Percentiles rank a stretch among this genome's conserved stretches.
phyloP scores from a whole-genome alignment of 2,329 filamentous ascomycete species.

The Plenodomus biglobosus region DNA sequence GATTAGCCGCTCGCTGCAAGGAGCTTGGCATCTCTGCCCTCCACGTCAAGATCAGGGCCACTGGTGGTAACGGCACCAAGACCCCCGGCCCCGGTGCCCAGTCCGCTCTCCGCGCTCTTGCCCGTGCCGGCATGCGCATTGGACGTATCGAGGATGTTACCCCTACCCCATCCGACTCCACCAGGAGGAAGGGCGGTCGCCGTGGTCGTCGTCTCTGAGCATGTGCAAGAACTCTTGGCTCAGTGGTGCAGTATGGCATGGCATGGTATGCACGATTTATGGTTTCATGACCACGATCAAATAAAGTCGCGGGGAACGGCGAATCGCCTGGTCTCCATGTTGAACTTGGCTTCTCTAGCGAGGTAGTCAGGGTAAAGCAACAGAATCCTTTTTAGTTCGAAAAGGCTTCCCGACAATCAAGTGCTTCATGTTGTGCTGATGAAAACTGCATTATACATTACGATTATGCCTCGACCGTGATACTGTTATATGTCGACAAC shows the following conservation, averaged over 20 bases:
- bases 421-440: constrained; percentile 34
- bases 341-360: constrained; percentile 39
- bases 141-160: constrained; percentile 99
- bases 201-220: constrained; percentile 99
- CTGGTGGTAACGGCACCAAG: constrained; percentile 99
- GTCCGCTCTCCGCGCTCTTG: constrained; percentile 97
- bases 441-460: constrained; percentile 28
- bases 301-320: constrained; percentile 46
- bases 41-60: constrained; percentile 99
- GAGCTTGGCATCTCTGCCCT: constrained; percentile 88
- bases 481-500: constrained; percentile 43
- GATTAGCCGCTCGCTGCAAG: constrained; percentile 76
- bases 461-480: constrained; percentile 25
- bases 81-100: constrained; percentile 98
- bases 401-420: constrained; percentile 37
- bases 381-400: constrained; percentile 43
- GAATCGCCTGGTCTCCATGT: constrained; percentile 45
- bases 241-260: constrained; percentile 37
- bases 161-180: constrained; percentile 98
- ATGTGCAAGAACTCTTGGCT: constrained; percentile 47
- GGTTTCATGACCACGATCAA: constrained; percentile 40
- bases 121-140: constrained; percentile 99
- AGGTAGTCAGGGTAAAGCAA: constrained; percentile 41
- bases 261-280: constrained; percentile 40
- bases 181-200: constrained; percentile 99